Conservation (phyloP, 2,329 filamentous ascomycete species). For the Davidsoniella eucalypti region DNA sequence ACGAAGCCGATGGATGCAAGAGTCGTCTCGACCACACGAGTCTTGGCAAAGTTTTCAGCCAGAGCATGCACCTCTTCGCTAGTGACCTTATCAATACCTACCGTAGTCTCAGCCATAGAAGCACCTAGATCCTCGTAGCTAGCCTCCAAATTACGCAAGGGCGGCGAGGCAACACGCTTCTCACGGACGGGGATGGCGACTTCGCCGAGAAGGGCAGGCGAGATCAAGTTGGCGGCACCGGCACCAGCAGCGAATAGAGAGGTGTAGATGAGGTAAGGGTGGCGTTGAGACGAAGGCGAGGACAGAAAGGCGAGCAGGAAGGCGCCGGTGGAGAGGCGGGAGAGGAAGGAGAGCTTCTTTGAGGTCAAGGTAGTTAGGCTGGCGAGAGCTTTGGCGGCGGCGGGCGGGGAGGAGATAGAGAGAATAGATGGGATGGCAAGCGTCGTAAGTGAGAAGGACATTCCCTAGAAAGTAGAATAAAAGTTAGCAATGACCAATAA, state of each 20-base stretch:
- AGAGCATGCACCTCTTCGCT: constrained; percentile 44
- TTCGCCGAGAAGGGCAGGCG: constrained; percentile 26
- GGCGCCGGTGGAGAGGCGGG: constrained; percentile 50
- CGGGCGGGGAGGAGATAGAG: constrained; percentile 57
- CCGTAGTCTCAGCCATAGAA: constrained; percentile 22
- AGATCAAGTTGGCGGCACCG: constrained; percentile 33
- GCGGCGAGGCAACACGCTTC: constrained; percentile 6
- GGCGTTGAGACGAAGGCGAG: constrained; percentile 57
- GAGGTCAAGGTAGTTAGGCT: constrained; percentile 47
- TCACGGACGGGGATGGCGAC: constrained; percentile 16
- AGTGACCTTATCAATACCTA: constrained; percentile 30
- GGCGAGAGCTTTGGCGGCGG: constrained; percentile 53
- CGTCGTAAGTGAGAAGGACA: constrained; percentile 69
- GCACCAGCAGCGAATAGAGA: constrained; percentile 51
- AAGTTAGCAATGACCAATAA: neutral
- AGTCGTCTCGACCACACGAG: constrained; percentile 36
- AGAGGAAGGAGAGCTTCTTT: constrained; percentile 49
- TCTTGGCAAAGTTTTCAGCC: constrained; percentile 38
- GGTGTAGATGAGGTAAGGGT: constrained; percentile 85
- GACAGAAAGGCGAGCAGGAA: constrained; percentile 64
- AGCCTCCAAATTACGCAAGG: constrained; percentile 38
- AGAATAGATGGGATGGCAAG: constrained; percentile 68
- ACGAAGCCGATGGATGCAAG: constrained; percentile 40
- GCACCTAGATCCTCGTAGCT: constrained; percentile 54
- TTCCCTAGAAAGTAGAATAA: constrained; percentile 40